Base-by-base conservation (phyloP, 768 basidiomycete species). In the Kwoniella heveanensis region DNA sequence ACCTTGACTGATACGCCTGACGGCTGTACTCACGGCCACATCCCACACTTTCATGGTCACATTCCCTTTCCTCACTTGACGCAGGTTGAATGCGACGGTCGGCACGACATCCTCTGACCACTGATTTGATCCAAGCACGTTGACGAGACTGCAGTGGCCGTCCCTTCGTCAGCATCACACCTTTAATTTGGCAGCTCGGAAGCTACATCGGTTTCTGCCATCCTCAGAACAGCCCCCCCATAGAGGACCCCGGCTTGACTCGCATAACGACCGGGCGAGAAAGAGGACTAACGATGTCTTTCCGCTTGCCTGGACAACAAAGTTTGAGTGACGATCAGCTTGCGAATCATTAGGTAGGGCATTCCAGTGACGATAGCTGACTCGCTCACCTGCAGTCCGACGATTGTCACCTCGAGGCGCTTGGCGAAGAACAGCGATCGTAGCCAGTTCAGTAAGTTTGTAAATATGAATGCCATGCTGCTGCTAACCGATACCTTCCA, bases 81-180 rank as follows among this genome's bases (percentile, higher is more conserved):
- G 85, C 72, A 92, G 87, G 71, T 92, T 93, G 83, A 92, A 96
- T 7, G 92, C 91, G 22, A 96, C 90, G 1, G 93, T 96, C 0
- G 93, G 93, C 0, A 92, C 92, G n/a, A 93, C 91, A 58, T 95
- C 93, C 82, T 94, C 91, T 63, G 90, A 91, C 90, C 91, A 96
- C 87, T 94, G 80, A 37, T 73, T 78, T 29, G 87, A 89, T 4
- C 89, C 89, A 22, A 96, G 86, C 12, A 94, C 90, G 76, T 95
- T 92, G 27, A 94, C 91, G 57, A 96, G 67, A 6, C 78, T 79
- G 57, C 6, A 27, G 13, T 24, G n/a, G 30, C 46, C 4, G n/a
- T n/a, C n/a, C n/a, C n/a, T n/a, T 19, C n/a, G 46, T 47, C 17
- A 47, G 46, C 13, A 32, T 32, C 32, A 32, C 13, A n/a, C n/a